Percentiles rank a stretch among this genome's conserved stretches.
Conservation (phyloP, 2,329 filamentous ascomycete species). For the Xylariaceae sp. region DNA sequence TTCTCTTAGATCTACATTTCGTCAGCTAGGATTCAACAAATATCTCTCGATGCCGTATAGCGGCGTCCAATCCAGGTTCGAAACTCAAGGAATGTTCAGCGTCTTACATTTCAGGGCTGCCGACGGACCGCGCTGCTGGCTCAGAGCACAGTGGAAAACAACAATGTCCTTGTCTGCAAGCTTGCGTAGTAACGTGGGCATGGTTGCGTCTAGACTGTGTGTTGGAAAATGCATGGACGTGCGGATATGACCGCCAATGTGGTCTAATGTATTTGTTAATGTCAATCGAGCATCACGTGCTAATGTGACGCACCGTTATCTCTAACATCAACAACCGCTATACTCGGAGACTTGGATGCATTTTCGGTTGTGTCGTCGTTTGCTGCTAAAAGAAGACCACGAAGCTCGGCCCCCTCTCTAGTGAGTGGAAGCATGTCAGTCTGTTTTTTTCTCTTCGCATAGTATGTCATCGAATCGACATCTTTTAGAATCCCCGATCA, state of each 20-base stretch:
- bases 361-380: too few species aligned
- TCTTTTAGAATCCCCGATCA: too few species aligned
- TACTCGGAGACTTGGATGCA: conserved; percentile 27
- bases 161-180: conserved; percentile 77
- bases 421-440: too few species aligned
- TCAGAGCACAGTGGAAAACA: conserved; percentile 91
- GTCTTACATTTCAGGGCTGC: conserved; percentile 67
- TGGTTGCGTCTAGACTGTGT: conserved; percentile 66
- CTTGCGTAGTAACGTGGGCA: conserved; percentile 78
- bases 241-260: conserved; percentile 86
- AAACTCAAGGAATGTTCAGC: too few species aligned
- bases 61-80: too few species aligned
- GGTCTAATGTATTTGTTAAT: conserved; percentile 52
- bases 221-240: conserved; percentile 75
- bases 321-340: conserved; percentile 84
- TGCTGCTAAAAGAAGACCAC: too few species aligned
- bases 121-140: conserved; percentile 83
- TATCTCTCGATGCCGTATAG: too few species aligned
- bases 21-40: too few species aligned
- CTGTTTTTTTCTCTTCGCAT: too few species aligned
- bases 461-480: too few species aligned
- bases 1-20: conserved; percentile 58
- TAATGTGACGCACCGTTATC: conserved; percentile 62
- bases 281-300: not conserved
- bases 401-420: too few species aligned